Percentiles rank a stretch among this genome's conserved stretches.
Evolutionary conservation across 805 yeast species (phyloP).

Genomic region (Brettanomyces bruxellensis): DNA sequence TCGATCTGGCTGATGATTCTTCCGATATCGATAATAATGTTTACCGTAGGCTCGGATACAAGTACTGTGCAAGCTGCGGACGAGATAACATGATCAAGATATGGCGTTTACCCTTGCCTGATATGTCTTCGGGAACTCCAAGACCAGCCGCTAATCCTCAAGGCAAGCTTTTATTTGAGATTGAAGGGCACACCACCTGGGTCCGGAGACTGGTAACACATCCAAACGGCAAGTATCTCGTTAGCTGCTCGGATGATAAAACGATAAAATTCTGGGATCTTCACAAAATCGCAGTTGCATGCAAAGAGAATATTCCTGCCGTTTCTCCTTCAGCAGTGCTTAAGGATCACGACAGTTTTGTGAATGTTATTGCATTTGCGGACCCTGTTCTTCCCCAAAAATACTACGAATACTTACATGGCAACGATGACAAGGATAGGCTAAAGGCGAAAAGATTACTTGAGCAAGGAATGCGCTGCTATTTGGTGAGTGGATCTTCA

Average conservation of each 20-base stretch:
- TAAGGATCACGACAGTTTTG: constrained; percentile 65
- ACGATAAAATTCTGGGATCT: constrained; percentile 74
- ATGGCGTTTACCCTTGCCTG: constrained; percentile 73
- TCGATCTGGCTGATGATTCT: neutral
- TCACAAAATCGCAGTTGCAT: constrained; percentile 10
- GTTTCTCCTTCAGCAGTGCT: constrained; percentile 25
- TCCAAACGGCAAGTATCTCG: constrained; percentile 63
- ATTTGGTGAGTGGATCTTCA: constrained; percentile 55
- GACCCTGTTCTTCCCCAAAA: constrained; percentile 25
- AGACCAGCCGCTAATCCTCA: constrained; percentile 49
- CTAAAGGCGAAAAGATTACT: constrained; percentile 22
- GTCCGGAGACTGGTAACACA: constrained; percentile 61
- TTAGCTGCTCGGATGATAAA: constrained; percentile 75
- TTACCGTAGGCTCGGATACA: constrained; percentile 42
- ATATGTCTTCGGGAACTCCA: constrained; percentile 29
- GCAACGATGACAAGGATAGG: constrained; percentile 16
- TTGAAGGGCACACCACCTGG: constrained; percentile 83
- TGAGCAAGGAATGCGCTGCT: constrained; percentile 47
- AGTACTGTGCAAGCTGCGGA: constrained; percentile 70
- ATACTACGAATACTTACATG: constrained; percentile 5
- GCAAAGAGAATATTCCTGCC: constrained; percentile 18
- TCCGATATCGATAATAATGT: constrained; percentile 8
- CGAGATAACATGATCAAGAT: constrained; percentile 67
- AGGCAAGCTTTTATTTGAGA: constrained; percentile 47
- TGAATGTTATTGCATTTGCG: constrained; percentile 54